Percentiles rank a stretch among this genome's conserved stretches.
Conservation (phyloP, 148 eudicot species). For the Amaranthus hypochondriacus region DNA sequence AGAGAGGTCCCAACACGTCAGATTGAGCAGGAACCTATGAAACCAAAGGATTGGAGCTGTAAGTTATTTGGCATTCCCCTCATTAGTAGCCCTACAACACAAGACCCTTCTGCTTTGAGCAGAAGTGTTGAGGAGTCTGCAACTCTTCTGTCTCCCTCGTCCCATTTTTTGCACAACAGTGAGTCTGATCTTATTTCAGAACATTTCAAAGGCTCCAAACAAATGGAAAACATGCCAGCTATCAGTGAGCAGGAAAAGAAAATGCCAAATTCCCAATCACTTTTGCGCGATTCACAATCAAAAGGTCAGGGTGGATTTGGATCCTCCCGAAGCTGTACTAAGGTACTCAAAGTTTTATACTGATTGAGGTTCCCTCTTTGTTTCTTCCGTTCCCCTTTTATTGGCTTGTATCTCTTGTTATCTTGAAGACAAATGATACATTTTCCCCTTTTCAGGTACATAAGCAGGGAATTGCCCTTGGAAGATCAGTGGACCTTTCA, state of each 20-base stretch:
- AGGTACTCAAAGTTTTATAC: slow-evolving; percentile 40
- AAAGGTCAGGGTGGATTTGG: slow-evolving; percentile 41
- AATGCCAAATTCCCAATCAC: slow-evolving; percentile 27
- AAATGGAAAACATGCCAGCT: slow-evolving; percentile 31
- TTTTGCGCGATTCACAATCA: slow-evolving; percentile 38
- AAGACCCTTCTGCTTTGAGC: slow-evolving; percentile 28
- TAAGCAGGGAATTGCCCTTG: slow-evolving; percentile 92
- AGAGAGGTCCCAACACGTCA: slow-evolving; percentile 41
- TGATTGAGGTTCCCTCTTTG: background rate
- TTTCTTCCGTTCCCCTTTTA: background rate
- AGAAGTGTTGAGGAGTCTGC: slow-evolving; percentile 32
- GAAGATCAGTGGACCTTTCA: slow-evolving; percentile 90
- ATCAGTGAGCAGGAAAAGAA: slow-evolving; percentile 49
- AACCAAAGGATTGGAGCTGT: slow-evolving; percentile 62
- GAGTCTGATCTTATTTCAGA: slow-evolving; percentile 49
- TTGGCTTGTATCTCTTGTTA: no score
- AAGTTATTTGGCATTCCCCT: slow-evolving; percentile 88
- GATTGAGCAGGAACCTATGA: slow-evolving; percentile 36
- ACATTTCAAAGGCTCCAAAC: slow-evolving; percentile 43
- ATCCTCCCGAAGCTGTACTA: slow-evolving; percentile 86
- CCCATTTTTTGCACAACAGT: slow-evolving; percentile 30
- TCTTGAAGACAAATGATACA: background rate
- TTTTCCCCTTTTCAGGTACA: slow-evolving; percentile 59
- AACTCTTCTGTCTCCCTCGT: slow-evolving; percentile 25
- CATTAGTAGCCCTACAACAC: slow-evolving; percentile 32